Evolutionary conservation across 306 rosid genomes (phyloP).

Genomic region (Castanopsis chinensis): DNA sequence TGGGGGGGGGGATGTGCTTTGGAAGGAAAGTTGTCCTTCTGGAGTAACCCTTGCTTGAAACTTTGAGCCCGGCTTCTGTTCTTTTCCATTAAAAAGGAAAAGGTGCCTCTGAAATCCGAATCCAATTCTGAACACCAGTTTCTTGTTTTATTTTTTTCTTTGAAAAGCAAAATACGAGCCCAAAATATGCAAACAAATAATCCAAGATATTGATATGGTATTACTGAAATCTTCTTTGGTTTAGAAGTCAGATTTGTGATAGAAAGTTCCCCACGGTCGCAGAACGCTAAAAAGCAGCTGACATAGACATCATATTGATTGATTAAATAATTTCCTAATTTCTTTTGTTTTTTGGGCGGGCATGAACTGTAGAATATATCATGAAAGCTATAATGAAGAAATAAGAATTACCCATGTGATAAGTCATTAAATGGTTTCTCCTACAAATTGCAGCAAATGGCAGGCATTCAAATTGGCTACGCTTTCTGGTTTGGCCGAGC

Average conservation of each 20-base stretch:
- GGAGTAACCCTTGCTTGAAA: background rate
- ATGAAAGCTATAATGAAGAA: conserved; percentile 14
- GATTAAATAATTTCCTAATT: background rate
- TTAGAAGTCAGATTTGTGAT: background rate
- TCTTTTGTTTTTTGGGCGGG: background rate
- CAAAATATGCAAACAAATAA: background rate
- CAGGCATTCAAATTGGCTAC: conserved; percentile 97
- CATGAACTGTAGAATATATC: background rate
- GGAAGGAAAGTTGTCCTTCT: background rate
- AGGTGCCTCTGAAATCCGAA: background rate
- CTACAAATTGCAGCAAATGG: conserved; percentile 72
- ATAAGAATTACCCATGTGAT: conserved; percentile 15
- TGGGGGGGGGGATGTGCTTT: background rate
- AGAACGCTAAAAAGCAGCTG: background rate
- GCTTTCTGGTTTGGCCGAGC: conserved; percentile 97
- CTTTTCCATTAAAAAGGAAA: background rate
- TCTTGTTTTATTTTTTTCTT: background rate
- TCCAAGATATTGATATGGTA: background rate
- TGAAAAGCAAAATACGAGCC: background rate
- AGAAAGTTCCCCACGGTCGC: background rate
- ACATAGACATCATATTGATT: background rate
- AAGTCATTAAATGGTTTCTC: conserved; percentile 14
- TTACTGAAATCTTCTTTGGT: background rate
- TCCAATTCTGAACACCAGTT: background rate
- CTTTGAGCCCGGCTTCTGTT: background rate